These are phyloP conservation scores for Glutinoglossum americanum DNA, from an alignment of 495 filamentous ascomycete genomes.

Conservation along the genomic window DNA sequence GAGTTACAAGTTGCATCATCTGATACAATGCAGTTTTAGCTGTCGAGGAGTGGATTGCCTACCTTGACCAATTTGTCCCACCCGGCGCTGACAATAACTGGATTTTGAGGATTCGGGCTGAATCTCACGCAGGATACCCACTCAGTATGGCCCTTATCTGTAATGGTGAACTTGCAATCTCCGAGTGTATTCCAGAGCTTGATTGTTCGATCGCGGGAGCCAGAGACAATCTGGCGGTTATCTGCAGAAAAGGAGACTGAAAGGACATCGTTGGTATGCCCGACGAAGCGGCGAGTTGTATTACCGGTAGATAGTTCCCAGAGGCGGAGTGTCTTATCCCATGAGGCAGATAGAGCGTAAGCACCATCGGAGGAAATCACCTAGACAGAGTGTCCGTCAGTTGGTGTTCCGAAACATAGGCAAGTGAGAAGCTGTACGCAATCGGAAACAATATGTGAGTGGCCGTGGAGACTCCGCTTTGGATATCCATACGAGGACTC, in stretches of 20 bases:
- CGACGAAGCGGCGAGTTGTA: slow-evolving; percentile 94
- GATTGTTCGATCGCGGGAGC: slow-evolving; percentile 92
- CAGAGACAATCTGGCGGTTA: slow-evolving; percentile 99
- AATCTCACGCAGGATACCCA: slow-evolving; percentile 99
- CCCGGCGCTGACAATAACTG: slow-evolving; percentile 93
- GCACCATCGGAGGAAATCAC: slow-evolving; percentile 99
- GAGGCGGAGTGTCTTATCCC: slow-evolving; percentile 99
- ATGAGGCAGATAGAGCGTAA: slow-evolving; percentile 95
- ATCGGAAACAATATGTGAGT: slow-evolving; percentile 99
- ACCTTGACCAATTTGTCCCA: slow-evolving; percentile 99
- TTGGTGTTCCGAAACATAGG: not conserved
- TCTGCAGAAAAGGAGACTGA: slow-evolving; percentile 99
- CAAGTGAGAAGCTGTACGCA: slow-evolving; percentile 44
- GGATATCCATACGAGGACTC: slow-evolving; percentile 94
- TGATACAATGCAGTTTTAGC: slow-evolving; percentile 15
- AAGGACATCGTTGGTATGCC: slow-evolving; percentile 98
- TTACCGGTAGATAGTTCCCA: slow-evolving; percentile 95
- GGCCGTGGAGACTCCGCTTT: slow-evolving; percentile 92
- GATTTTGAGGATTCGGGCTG: slow-evolving; percentile 99
- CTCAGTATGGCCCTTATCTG: slow-evolving; percentile 98
- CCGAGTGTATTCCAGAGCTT: slow-evolving; percentile 99
- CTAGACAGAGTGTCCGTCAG: slow-evolving; percentile 23
- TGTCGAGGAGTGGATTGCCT: slow-evolving; percentile 19
- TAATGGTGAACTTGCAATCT: slow-evolving; percentile 99
- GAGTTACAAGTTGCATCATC: slow-evolving; percentile 77